phyloP scores from a whole-genome alignment of 306 rosid genomes.

The Lupinus albus region DNA sequence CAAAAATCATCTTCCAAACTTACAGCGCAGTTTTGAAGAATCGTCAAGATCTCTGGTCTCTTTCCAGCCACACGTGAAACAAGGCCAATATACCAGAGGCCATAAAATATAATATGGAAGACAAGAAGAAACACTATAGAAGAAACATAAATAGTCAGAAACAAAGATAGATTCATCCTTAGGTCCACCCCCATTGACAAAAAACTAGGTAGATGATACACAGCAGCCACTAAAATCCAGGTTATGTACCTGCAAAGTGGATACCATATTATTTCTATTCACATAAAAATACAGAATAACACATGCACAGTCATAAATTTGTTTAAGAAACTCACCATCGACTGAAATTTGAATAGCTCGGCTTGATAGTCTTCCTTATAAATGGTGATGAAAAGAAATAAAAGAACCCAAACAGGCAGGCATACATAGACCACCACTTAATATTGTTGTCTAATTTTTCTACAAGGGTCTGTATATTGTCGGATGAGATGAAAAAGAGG shows the following conservation, averaged over 20 bases:
- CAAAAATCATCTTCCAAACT: slow-evolving; percentile 41
- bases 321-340: slow-evolving; percentile 72
- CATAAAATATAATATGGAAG: slow-evolving; percentile 82
- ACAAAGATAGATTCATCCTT: slow-evolving; percentile 90
- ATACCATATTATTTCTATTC: slow-evolving; percentile 36
- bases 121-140: slow-evolving; percentile 85
- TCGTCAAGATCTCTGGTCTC: slow-evolving; percentile 82
- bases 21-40: slow-evolving; percentile 92
- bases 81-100: slow-evolving; percentile 94
- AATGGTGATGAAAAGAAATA: slow-evolving; percentile 98
- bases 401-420: slow-evolving; percentile 84
- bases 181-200: slow-evolving; percentile 97
- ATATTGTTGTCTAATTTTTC: slow-evolving; percentile 91
- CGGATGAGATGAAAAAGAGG: slow-evolving; percentile 94
- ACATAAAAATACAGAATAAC: slow-evolving; percentile 13
- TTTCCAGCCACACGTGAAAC: slow-evolving; percentile 98
- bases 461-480: slow-evolving; percentile 84
- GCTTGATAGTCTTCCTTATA: slow-evolving; percentile 92
- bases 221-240: slow-evolving; percentile 95
- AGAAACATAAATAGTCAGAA: slow-evolving; percentile 80
- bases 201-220: slow-evolving; percentile 96
- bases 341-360: slow-evolving; percentile 97
- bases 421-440: slow-evolving; percentile 98
- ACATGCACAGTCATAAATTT: background rate
- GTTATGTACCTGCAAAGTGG: slow-evolving; percentile 72